Conservation (phyloP, 2,329 filamentous ascomycete species). For the Colletotrichum higginsianum region DNA sequence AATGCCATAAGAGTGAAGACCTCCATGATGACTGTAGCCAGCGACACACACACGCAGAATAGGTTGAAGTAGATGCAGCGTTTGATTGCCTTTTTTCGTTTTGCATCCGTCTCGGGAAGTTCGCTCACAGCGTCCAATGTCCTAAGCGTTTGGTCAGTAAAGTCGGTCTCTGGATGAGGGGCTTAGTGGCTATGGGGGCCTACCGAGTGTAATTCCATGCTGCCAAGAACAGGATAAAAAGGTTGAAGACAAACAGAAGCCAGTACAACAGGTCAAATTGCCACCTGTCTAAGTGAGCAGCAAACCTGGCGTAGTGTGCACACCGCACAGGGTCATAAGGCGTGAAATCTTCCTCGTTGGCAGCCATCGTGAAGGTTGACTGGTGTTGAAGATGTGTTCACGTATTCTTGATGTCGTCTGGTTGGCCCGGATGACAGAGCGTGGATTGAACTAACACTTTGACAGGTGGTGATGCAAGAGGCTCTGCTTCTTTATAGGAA, state of each 20-base stretch:
- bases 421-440: conserved; percentile 33
- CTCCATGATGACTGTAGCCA: conserved; percentile 66
- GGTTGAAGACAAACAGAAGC: conserved; percentile 60
- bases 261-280: conserved; percentile 65
- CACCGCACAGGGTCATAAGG: conserved; percentile 49
- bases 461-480: conserved; percentile 33
- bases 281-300: conserved; percentile 56
- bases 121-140: conserved; percentile 55
- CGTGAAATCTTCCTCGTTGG: conserved; percentile 36
- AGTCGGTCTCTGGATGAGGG: background rate
- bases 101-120: conserved; percentile 50
- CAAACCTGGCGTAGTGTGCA: conserved; percentile 60
- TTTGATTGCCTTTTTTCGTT: conserved; percentile 55
- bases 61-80: conserved; percentile 60
- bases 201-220: conserved; percentile 60
- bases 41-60: conserved; percentile 61
- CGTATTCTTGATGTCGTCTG: conserved; percentile 21
- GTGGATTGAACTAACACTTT: conserved; percentile 12
- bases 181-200: conserved; percentile 37
- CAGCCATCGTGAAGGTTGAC: conserved; percentile 21
- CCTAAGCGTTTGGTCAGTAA: conserved; percentile 41
- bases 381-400: conserved; percentile 5
- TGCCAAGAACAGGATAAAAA: conserved; percentile 60
- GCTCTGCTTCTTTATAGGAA: conserved; percentile 41
- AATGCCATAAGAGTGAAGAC: conserved; percentile 67